Evolutionary conservation across 805 yeast genomes (phyloP).

Genomic region (Sungouiozyma ichnusensis): DNA sequence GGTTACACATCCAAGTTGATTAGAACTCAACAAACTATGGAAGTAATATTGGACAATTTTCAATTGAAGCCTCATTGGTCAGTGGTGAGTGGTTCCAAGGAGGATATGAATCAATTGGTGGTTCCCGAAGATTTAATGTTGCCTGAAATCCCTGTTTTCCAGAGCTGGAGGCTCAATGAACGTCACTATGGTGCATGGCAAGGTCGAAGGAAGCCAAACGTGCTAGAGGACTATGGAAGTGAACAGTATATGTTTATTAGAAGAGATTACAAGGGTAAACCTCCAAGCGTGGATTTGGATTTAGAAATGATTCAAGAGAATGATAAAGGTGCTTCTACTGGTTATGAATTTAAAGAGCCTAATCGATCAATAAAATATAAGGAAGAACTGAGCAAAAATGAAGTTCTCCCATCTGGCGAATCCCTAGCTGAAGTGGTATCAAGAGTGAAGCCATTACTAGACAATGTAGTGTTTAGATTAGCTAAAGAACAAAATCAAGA

Average conservation of each 20-base stretch:
- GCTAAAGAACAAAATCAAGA: conserved; percentile 40
- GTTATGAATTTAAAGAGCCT: conserved; percentile 30
- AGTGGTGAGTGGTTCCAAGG: conserved; percentile 14
- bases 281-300: conserved; percentile 35
- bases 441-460: conserved; percentile 51
- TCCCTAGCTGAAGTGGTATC: conserved; percentile 62
- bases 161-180: conserved; percentile 75
- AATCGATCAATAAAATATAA: conserved; percentile 26
- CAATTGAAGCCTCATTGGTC: conserved; percentile 12
- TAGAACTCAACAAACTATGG: conserved; percentile 66
- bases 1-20: conserved; percentile 63
- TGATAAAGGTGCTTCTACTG: conserved; percentile 23
- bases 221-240: conserved; percentile 55
- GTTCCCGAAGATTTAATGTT: neutral
- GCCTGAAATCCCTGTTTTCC: conserved; percentile 40
- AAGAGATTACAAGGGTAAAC: conserved; percentile 69
- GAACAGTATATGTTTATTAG: conserved; percentile 71
- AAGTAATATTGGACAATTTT: conserved; percentile 49
- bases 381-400: conserved; percentile 31
- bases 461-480: conserved; percentile 36
- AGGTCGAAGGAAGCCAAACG: conserved; percentile 62
- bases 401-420: conserved; percentile 56
- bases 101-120: conserved; percentile 6
- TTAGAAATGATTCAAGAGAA: conserved; percentile 33
- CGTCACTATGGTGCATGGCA: conserved; percentile 79